Evolutionary conservation across 257 asterid species (phyloP).

Genomic region (Primulina eburnea): DNA sequence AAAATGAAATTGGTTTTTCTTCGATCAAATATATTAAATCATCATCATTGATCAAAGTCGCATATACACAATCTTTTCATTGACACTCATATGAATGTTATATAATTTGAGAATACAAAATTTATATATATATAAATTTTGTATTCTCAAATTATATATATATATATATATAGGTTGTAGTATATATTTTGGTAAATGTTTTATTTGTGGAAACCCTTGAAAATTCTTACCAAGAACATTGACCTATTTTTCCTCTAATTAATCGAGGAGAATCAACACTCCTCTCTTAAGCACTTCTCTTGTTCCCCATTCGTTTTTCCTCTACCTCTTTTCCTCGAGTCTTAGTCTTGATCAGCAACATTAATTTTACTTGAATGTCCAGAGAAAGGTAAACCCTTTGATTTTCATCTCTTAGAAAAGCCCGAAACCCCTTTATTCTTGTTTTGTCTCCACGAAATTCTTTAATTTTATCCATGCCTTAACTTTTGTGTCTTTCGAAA

Average conservation of each 20-base stretch:
- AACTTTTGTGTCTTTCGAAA: not conserved
- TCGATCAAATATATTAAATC: too few relatives aligned
- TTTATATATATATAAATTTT: too few relatives aligned
- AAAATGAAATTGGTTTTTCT: too few relatives aligned
- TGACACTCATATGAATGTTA: not conserved
- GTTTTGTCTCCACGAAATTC: not conserved
- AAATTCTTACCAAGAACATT: slow-evolving; percentile 23
- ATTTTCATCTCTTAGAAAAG: not conserved
- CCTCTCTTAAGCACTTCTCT: slow-evolving; percentile 16
- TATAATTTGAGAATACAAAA: not conserved
- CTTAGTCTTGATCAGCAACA: not conserved
- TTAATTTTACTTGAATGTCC: slow-evolving; percentile 49
- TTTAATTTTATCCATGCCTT: not conserved
- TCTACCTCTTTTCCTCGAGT: not conserved
- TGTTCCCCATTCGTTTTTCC: slow-evolving; percentile 3
- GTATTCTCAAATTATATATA: too few relatives aligned
- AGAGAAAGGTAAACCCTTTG: slow-evolving; percentile 53
- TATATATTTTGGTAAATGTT: slow-evolving; percentile 21
- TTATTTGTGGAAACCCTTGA: slow-evolving; percentile 4
- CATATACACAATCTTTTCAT: not conserved
- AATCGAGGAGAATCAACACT: not conserved
- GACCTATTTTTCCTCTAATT: slow-evolving; percentile 19
- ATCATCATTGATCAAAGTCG: too few relatives aligned
- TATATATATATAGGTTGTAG: not conserved
- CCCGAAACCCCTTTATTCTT: not conserved